These are phyloP conservation scores for Raffaelea ambrosiae DNA, from an alignment of 2,329 filamentous ascomycete species.

Conservation along the genomic window DNA sequence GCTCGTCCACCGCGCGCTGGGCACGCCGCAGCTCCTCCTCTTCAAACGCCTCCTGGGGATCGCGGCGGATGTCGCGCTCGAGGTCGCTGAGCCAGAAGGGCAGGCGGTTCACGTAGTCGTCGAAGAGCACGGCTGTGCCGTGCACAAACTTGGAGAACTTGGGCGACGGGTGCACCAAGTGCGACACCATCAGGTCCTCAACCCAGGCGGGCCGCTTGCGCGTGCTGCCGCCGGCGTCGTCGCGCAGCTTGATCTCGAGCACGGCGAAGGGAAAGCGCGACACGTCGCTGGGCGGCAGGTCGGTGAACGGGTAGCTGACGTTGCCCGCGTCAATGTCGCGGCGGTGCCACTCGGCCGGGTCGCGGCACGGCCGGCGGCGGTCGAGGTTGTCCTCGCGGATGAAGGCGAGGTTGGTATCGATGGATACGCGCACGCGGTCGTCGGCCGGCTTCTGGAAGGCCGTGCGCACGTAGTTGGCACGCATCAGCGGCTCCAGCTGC, in stretches of 20 bases:
- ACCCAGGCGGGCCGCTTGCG: conserved; percentile 77
- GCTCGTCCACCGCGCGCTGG: conserved; percentile 75
- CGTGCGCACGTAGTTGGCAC: conserved; percentile 88
- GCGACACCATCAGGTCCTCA: conserved; percentile 82
- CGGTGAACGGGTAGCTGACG: conserved; percentile 80
- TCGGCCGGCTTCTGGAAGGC: conserved; percentile 96
- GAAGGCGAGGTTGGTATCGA: conserved; percentile 86
- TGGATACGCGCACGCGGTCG: conserved; percentile 79
- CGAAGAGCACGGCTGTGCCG: conserved; percentile 83
- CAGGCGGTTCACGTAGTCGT: conserved; percentile 91
- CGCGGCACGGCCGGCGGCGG: conserved; percentile 73
- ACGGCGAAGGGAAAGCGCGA: conserved; percentile 84
- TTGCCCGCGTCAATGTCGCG: conserved; percentile 75
- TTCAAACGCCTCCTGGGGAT: conserved; percentile 83
- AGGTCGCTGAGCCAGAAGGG: conserved; percentile 94
- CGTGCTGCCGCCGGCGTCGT: conserved; percentile 32
- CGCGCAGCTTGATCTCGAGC: conserved; percentile 83
- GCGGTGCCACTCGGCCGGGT: conserved; percentile 84
- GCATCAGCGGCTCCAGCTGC: conserved; percentile 72
- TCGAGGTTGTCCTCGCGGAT: conserved; percentile 76
- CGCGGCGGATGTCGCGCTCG: conserved; percentile 87
- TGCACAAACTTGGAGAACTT: conserved; percentile 97
- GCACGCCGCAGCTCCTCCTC: conserved; percentile 80
- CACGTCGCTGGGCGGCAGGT: conserved; percentile 85
- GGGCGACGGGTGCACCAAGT: conserved; percentile 81